phyloP scores from a whole-genome alignment of 2,329 filamentous ascomycete genomes.

The Fusarium oligoseptatum region DNA sequence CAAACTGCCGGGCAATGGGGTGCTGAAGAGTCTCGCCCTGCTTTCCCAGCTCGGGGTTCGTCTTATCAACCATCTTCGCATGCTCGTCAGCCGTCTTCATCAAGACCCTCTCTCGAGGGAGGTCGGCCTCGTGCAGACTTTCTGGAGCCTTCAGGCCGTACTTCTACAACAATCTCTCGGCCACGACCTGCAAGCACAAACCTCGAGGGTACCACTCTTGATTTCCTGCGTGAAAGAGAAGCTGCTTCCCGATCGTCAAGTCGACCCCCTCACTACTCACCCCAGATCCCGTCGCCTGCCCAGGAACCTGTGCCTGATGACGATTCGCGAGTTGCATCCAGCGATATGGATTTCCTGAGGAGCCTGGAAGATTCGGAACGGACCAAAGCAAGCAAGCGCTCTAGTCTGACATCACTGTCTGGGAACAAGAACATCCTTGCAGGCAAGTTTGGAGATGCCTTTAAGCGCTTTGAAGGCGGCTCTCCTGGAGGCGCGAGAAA shows the following conservation, averaged over 20 bases:
- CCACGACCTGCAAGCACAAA: slow-evolving; percentile 85
- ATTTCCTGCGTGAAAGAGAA: slow-evolving; percentile 85
- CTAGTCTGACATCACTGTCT: slow-evolving; percentile 79
- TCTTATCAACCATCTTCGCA: slow-evolving; percentile 47
- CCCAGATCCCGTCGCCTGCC: slow-evolving; percentile 57
- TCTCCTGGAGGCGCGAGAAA: slow-evolving; percentile 54
- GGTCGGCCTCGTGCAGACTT: slow-evolving; percentile 45
- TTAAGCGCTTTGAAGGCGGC: slow-evolving; percentile 86
- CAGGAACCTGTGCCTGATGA: slow-evolving; percentile 51
- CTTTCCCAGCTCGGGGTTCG: slow-evolving; percentile 36
- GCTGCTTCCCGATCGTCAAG: slow-evolving; percentile 59
- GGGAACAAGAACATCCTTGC: slow-evolving; percentile 86
- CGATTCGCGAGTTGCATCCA: slow-evolving; percentile 63
- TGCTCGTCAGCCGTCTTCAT: slow-evolving; percentile 43
- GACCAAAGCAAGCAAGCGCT: slow-evolving; percentile 71
- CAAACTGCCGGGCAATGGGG: slow-evolving; percentile 25
- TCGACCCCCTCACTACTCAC: slow-evolving; percentile 40
- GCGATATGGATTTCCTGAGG: slow-evolving; percentile 84
- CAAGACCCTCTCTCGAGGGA: slow-evolving; percentile 46
- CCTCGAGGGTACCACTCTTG: slow-evolving; percentile 80
- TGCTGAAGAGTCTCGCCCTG: slow-evolving; percentile 37
- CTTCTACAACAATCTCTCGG: slow-evolving; percentile 58
- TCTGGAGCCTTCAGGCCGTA: slow-evolving; percentile 39
- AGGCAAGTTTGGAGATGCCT: slow-evolving; percentile 92
- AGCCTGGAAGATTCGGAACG: slow-evolving; percentile 76